These are phyloP conservation scores for Chlamydomonas incerta DNA, from an alignment of 139 green algal species.

Conservation along the genomic window DNA sequence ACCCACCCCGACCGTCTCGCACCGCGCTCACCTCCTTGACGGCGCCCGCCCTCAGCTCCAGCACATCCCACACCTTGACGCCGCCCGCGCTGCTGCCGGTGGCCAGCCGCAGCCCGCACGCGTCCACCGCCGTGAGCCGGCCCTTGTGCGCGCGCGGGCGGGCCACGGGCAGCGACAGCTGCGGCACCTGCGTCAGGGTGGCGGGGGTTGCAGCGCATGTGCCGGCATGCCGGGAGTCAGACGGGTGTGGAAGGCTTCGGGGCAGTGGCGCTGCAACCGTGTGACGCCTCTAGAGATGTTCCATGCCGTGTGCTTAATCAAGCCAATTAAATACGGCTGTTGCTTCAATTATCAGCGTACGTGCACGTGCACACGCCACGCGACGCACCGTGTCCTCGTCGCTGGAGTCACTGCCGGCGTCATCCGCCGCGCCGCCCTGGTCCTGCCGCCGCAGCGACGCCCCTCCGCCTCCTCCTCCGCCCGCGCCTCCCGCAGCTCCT, in stretches of 20 bases:
- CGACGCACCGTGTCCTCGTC: not conserved
- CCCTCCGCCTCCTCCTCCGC: no score
- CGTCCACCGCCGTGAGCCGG: not conserved
- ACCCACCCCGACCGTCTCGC: no score
- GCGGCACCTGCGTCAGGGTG: not conserved
- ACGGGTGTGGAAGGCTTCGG: no score
- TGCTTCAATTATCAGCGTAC: no score
- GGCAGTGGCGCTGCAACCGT: no score
- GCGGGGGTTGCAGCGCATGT: not conserved
- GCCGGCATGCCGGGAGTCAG: no score
- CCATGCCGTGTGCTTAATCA: no score
- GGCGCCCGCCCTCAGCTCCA: not conserved
- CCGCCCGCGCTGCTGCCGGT: not conserved
- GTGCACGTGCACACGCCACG: not conserved
- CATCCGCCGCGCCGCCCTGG: no score
- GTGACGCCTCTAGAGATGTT: no score
- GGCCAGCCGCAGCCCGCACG: not conserved
- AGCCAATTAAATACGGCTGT: no score
- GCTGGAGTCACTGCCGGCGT: not conserved
- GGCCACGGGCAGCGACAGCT: not conserved
- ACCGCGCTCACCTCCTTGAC: not conserved
- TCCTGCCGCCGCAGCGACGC: no score
- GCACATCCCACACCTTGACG: slow-evolving; percentile 14
- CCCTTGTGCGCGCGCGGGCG: not conserved
- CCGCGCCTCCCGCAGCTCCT: no score